These are phyloP conservation scores for Hypoxylon sp. DNA, from an alignment of 2,329 filamentous ascomycete genomes.

Conservation along the genomic window DNA sequence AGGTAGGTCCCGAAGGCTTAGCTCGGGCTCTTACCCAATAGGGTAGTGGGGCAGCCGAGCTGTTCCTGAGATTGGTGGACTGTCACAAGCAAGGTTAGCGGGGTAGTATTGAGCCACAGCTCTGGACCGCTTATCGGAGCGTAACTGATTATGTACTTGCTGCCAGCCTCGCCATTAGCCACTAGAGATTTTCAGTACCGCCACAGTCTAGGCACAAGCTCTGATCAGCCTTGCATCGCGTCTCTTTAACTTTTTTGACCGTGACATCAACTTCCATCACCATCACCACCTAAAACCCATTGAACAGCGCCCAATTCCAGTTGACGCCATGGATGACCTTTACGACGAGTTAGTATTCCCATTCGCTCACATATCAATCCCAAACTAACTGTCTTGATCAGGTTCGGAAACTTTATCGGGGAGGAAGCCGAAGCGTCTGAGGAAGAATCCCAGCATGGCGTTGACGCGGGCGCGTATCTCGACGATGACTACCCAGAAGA, in stretches of 20 bases:
- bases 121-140: constrained; percentile 33
- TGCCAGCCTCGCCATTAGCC: constrained; percentile 33
- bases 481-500: constrained; percentile 83
- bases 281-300: constrained; percentile 35
- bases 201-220: constrained; percentile 12
- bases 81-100: constrained; percentile 1
- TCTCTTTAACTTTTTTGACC: constrained; percentile 37
- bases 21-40: constrained; percentile 24
- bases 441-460: constrained; percentile 83
- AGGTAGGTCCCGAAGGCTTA: constrained; percentile 11
- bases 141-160: constrained; percentile 1
- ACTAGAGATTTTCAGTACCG: constrained; percentile 8
- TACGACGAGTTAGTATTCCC: constrained; percentile 83
- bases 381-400: constrained; percentile 55
- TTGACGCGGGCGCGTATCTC: constrained; percentile 80
- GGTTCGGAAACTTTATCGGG: constrained; percentile 98
- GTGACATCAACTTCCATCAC: constrained; percentile 37
- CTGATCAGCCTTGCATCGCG: constrained; percentile 40
- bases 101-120: constrained; percentile 16
- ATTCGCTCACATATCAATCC: not conserved
- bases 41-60: constrained; percentile 26
- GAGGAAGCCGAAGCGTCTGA: constrained; percentile 88
- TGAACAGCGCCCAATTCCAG: constrained; percentile 45
- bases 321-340: constrained; percentile 85
- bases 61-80: constrained; percentile 35